These are phyloP conservation scores for Colletotrichum chrysophilum DNA, from an alignment of 2,329 filamentous ascomycete species.

Conservation along the genomic window DNA sequence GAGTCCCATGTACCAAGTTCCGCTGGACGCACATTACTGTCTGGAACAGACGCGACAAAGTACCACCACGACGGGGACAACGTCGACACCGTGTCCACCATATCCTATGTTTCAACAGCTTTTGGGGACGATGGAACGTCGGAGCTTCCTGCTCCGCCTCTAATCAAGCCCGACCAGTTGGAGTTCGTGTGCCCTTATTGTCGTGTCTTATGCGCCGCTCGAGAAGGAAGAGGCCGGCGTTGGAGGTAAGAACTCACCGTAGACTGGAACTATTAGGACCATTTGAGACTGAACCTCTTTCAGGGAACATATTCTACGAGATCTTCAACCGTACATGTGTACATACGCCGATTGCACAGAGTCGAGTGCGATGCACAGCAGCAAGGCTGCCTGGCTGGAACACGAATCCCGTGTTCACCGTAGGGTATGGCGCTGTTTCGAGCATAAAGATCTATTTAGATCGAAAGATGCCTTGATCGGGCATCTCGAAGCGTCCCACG, in stretches of 20 bases:
- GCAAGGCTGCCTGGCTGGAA: not conserved
- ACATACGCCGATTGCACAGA: not conserved
- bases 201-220: not conserved
- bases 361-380: not conserved
- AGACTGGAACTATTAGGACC: too few relatives aligned
- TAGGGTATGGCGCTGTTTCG: not conserved
- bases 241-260: not conserved
- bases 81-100: not conserved
- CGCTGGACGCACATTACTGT: not conserved
- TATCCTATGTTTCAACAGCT: not conserved
- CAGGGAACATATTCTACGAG: not conserved
- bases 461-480: not conserved
- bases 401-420: not conserved
- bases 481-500: not conserved
- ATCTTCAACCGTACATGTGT: slow-evolving; percentile 1
- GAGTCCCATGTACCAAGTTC: not conserved
- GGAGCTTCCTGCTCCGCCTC: not conserved
- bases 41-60: not conserved
- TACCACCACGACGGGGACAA: not conserved
- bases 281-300: too few relatives aligned
- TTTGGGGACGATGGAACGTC: not conserved
- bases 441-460: not conserved
- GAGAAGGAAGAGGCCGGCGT: not conserved
- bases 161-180: not conserved
- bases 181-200: not conserved